Percentiles rank a stretch among this genome's conserved stretches.
Conservation (phyloP, 768 basidiomycete species). For the Pulveroboletus sp. region DNA sequence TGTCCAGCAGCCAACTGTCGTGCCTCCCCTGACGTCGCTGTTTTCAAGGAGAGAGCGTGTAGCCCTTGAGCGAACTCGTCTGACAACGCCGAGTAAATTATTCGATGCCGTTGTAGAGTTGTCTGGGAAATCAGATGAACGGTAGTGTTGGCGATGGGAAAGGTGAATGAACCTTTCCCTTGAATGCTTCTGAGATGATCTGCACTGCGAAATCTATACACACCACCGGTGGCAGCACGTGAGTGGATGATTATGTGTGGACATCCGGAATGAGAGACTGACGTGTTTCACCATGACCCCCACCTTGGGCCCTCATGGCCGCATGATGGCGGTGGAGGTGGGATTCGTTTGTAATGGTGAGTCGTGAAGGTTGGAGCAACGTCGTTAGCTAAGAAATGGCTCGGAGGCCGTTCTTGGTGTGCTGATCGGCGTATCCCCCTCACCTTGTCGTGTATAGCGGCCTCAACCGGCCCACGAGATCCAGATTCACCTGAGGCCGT, state of each 20-base stretch:
- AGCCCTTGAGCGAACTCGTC: slow-evolving; percentile 68
- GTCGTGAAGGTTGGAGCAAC: slow-evolving; percentile 55
- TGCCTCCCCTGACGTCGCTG: slow-evolving; percentile 59
- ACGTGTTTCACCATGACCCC: slow-evolving; percentile 78
- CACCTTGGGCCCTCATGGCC: slow-evolving; percentile 68
- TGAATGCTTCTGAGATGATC: slow-evolving; percentile 67
- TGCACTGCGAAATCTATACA: slow-evolving; percentile 69
- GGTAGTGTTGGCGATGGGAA: slow-evolving; percentile 4
- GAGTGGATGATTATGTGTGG: slow-evolving; percentile 14
- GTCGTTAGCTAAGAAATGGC: slow-evolving; percentile 48
- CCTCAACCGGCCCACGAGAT: slow-evolving; percentile 48
- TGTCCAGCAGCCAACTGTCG: slow-evolving; percentile 19
- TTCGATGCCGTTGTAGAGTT: slow-evolving; percentile 75
- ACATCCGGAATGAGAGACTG: slow-evolving; percentile 34
- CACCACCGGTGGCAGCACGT: slow-evolving; percentile 19
- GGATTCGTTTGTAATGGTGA: slow-evolving; percentile 76
- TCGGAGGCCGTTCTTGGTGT: slow-evolving; percentile 20
- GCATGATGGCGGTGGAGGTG: slow-evolving; percentile 82
- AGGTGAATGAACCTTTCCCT: slow-evolving; percentile 55
- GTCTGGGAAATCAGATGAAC: slow-evolving; percentile 38
- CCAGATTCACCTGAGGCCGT: slow-evolving; percentile 22
- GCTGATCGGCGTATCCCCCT: slow-evolving; percentile 19
- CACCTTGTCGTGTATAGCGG: slow-evolving; percentile 60
- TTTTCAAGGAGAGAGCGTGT: slow-evolving; percentile 73
- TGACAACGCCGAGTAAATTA: slow-evolving; percentile 68